Evolutionary conservation across 495 filamentous ascomycete species (phyloP).

Genomic region (Xylaria acuta): DNA sequence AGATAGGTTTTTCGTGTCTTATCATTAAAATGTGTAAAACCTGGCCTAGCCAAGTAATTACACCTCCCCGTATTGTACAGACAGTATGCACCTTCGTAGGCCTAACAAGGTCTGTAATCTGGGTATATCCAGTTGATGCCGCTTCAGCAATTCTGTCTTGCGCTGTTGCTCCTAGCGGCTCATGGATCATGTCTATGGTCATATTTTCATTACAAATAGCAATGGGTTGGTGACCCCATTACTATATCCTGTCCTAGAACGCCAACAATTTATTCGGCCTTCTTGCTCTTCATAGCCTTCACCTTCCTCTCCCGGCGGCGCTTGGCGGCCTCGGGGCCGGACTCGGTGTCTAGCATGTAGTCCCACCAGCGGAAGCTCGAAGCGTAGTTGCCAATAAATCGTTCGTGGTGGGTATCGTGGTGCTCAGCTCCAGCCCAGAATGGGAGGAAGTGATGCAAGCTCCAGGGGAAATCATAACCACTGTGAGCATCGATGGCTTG

Average conservation of each 20-base stretch:
- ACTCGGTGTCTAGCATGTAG: conserved; percentile 90
- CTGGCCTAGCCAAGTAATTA: conserved; percentile 31
- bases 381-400: conserved; percentile 96
- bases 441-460: conserved; percentile 90
- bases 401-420: conserved; percentile 96
- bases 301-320: conserved; percentile 80
- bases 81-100: not conserved
- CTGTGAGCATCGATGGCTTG: conserved; percentile 98
- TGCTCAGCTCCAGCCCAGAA: conserved; percentile 99
- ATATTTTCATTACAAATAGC: not conserved
- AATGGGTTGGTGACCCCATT: not conserved
- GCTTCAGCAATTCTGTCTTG: conserved; percentile 1
- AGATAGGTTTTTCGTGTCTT: conserved; percentile 40
- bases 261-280: conserved; percentile 59
- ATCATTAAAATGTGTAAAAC: conserved; percentile 36
- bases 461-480: conserved; percentile 98
- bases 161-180: not conserved
- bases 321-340: conserved; percentile 84
- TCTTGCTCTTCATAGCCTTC: conserved; percentile 66
- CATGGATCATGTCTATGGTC: conserved; percentile 3
- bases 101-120: conserved; percentile 2
- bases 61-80: conserved; percentile 23
- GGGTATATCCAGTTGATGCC: not conserved
- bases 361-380: conserved; percentile 99
- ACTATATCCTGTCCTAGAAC: not conserved